Evolutionary conservation across 2,329 filamentous ascomycete genomes (phyloP).

Genomic region (Pestalotiopsis fici): DNA sequence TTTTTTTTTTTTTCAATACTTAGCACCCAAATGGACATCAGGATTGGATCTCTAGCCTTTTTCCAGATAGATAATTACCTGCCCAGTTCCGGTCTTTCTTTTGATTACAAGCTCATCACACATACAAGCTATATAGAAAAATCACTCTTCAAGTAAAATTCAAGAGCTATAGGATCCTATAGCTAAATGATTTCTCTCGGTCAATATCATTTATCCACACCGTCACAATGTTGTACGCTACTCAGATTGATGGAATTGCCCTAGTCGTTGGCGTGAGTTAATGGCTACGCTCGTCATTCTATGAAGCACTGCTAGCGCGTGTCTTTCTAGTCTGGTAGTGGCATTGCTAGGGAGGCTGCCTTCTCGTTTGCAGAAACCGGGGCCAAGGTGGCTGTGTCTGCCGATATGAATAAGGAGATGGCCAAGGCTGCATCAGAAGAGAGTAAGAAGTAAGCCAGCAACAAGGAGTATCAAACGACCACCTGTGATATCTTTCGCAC

Average conservation of each 20-base stretch:
- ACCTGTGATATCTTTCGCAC: background rate
- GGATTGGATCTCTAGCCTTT: too few species aligned
- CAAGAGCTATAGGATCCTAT: too few species aligned
- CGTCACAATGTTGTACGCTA: background rate
- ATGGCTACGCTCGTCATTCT: background rate
- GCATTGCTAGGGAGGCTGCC: slow-evolving; percentile 20
- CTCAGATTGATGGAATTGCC: background rate
- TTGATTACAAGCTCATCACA: too few species aligned
- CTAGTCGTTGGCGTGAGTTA: background rate
- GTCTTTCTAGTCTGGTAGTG: slow-evolving; percentile 13
- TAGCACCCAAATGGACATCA: too few species aligned
- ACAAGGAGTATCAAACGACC: slow-evolving; percentile 13
- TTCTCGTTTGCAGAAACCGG: slow-evolving; percentile 21
- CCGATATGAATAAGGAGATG: slow-evolving; percentile 23
- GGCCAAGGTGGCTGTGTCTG: slow-evolving; percentile 11
- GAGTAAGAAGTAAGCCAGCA: slow-evolving; percentile 19
- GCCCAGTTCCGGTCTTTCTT: too few species aligned
- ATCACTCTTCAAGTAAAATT: too few species aligned
- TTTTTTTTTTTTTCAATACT: too few species aligned
- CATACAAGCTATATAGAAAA: too few species aligned
- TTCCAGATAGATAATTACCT: too few species aligned
- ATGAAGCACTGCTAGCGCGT: background rate
- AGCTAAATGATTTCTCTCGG: background rate
- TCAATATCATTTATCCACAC: background rate
- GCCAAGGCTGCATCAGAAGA: slow-evolving; percentile 15